Evolutionary conservation across 2,329 filamentous ascomycete genomes (phyloP).

Genomic region (Bimuria novae-zelandiae): DNA sequence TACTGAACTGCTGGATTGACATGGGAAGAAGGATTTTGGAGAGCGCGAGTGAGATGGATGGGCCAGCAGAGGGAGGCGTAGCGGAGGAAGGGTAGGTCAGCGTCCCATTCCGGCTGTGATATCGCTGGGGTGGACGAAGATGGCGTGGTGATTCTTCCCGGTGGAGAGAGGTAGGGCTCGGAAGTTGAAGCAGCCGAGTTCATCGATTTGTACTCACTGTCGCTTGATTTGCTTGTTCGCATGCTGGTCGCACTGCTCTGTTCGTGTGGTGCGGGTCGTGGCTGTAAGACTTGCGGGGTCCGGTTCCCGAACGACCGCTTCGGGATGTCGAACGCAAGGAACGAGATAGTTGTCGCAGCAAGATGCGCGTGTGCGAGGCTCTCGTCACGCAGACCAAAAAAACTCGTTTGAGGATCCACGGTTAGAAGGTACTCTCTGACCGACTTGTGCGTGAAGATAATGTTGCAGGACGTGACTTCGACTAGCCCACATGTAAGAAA

Average conservation of each 20-base stretch:
- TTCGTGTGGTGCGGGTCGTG: conserved; percentile 10
- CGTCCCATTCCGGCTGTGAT: conserved; percentile 26
- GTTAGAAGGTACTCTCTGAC: conserved; percentile 33
- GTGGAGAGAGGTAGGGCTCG: conserved; percentile 1
- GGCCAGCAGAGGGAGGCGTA: conserved; percentile 40
- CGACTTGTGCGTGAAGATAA: conserved; percentile 31
- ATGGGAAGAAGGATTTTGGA: conserved; percentile 9
- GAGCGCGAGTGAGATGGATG: conserved; percentile 35
- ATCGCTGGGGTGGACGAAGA: background rate
- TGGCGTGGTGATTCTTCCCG: conserved; percentile 4
- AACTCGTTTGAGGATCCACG: conserved; percentile 18
- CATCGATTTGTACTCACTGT: conserved; percentile 39
- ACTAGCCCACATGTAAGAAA: conserved; percentile 33
- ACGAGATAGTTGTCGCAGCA: conserved; percentile 32
- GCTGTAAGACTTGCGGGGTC: conserved; percentile 13
- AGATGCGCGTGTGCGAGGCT: conserved; percentile 34
- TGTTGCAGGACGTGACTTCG: conserved; percentile 20
- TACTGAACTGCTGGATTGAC: background rate
- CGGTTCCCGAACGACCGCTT: conserved; percentile 29
- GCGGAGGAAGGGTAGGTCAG: conserved; percentile 34
- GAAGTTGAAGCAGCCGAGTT: conserved; percentile 29
- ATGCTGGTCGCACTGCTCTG: conserved; percentile 29
- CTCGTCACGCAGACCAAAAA: conserved; percentile 32
- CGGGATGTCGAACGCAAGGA: conserved; percentile 33
- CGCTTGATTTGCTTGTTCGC: conserved; percentile 30